Base-by-base conservation (phyloP, 192 early-diverging fungal genomes). In the Entomortierella parvispora region DNA sequence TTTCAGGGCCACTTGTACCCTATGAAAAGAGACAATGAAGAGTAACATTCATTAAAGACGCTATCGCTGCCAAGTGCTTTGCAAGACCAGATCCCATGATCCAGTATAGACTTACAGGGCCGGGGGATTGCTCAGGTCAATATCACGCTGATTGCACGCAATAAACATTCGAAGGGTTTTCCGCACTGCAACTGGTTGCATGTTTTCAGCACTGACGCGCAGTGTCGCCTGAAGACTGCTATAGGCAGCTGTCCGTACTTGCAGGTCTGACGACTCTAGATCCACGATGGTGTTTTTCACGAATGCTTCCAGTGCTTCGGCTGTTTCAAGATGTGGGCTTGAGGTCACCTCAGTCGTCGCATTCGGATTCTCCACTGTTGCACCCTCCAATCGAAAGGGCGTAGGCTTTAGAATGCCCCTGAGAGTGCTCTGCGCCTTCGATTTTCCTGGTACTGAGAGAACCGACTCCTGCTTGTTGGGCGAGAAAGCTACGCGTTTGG, bases 401-500 rank as follows among this genome's bases (percentile, higher is more conserved):
- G 61, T 40, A 7, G 54, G 54, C 15, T 71, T 71, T 14, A 71
- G 54, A 34, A 71, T 71, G 15, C 69, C 37, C 28, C 56, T 71
- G 51, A 58, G 46, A 15, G 47, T 71, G 12, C 22, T 25, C 17
- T n/a, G 15, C 22, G 11, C n/a, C 10, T 46, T 47, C 4, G 47
- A 23, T n/a, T 45, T 47, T 34, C 44, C 57, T 4, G 70, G 61
- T 15, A 9, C 51, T 0, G 70, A 65, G 25, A 65, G 57, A 52
- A 42, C 45, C 0, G 70, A 65, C 22, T 58, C 55, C 44, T 54
- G 70, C 42, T 60, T 72, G 56, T 65, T 58, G 17, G 70, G 70
- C 0, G 70, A 72, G 22, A 72, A 72, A 1, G 57, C 61, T 11
- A 72, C 70, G 7, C 70, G 70, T n/a, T 65, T 58, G 3, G 52